Base-by-base conservation (phyloP, 2,329 filamentous ascomycete genomes). In the Ophiostoma angusticollis region DNA sequence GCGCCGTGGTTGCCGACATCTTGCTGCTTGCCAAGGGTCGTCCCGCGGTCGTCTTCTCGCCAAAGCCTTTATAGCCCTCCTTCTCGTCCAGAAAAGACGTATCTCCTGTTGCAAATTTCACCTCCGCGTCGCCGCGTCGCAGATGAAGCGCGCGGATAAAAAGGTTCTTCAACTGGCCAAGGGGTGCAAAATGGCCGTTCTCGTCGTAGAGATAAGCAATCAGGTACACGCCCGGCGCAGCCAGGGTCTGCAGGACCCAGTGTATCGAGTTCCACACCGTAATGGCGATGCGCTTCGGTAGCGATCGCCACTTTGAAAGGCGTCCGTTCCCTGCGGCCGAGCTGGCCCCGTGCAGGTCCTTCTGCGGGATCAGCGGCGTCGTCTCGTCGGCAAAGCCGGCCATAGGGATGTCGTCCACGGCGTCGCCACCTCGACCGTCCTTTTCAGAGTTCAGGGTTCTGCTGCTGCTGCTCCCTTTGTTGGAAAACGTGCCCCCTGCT, bases 161-260 rank as follows among this genome's bases (percentile, higher is more conserved):
- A 19, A 89, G 64, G 52, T 71, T 79, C 53, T 72, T 71, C 31
- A 91, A 60, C 42, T 84, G 86, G 35, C 77, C 62, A 42, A 91
- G 61, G n/a, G 84, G 74, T 38, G 84, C 80, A 57, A 93, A 94
- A 35, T 68, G 68, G 36, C 85, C 87, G 43, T 83, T 64, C 35
- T 86, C 78, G 53, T 93, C 79, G 61, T 83, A 89, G 51, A 96
- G 80, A 55, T 74, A 87, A 48, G 83, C 80, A 44, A 87, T 74
- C 40, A 94, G 61, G 59, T 89, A 95, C 35, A 86, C 72, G 14
- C 80, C 83, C 1, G 89, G 89, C 17, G 81, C 78, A 19, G 81
- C 73, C 44, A 96, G 62, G 12, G 84, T 83, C 35, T 81, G 80
- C 40, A 94, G 61, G 33, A 95, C 68, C 63, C 84, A 83, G 49